Evolutionary conservation across 148 eudicot species (phyloP).

Genomic region (Silene uniflora): DNA sequence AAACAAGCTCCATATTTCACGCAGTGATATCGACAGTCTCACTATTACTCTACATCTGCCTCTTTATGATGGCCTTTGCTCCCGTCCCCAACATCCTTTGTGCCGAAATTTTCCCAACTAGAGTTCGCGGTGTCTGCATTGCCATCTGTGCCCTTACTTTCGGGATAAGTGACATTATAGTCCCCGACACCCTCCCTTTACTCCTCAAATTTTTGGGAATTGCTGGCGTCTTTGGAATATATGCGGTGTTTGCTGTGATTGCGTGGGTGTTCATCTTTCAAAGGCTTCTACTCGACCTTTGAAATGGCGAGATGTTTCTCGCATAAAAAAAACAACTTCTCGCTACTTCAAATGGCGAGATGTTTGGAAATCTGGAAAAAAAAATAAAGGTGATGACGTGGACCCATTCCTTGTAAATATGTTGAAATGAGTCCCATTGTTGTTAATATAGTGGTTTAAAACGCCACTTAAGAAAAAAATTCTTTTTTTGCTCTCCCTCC

Average conservation of each 20-base stretch:
- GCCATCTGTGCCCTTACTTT: constrained; percentile 53
- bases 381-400: too few species aligned
- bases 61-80: constrained; percentile 55
- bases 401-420: too few species aligned
- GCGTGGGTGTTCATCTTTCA: constrained; percentile 48
- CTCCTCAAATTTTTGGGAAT: constrained; percentile 48
- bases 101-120: constrained; percentile 56
- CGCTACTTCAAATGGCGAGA: too few species aligned
- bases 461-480: too few species aligned
- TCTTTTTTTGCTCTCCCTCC: too few species aligned
- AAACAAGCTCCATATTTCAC: constrained; percentile 33
- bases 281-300: too few species aligned
- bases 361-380: too few species aligned
- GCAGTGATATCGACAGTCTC: constrained; percentile 42
- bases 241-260: constrained; percentile 39
- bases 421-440: too few species aligned
- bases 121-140: constrained; percentile 55
- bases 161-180: constrained; percentile 50
- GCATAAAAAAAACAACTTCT: too few species aligned
- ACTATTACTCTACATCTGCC: constrained; percentile 48
- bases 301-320: too few species aligned
- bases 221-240: constrained; percentile 46
- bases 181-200: constrained; percentile 47
- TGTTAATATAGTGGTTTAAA: too few species aligned
- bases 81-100: constrained; percentile 56